These are phyloP conservation scores for Turritis glabra DNA, from an alignment of 345 rosid species.

Conservation along the genomic window DNA sequence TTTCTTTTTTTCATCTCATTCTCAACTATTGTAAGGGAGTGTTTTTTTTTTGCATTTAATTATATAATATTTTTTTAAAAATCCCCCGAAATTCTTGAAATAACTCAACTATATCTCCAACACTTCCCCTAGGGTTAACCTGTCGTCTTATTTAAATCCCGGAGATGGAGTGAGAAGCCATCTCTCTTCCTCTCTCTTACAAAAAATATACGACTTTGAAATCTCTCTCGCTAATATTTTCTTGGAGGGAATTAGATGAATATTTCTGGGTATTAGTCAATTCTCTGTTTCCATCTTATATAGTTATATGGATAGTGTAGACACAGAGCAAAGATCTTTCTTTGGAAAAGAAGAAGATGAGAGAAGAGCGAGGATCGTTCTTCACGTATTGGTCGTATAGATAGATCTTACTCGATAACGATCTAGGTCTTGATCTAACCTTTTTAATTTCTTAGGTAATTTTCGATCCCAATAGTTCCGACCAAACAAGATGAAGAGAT, in stretches of 20 bases:
- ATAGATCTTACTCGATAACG: constrained; percentile 17
- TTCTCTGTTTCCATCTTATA: constrained; percentile 8
- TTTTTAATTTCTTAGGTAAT: not conserved
- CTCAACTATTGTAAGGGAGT: too few species aligned
- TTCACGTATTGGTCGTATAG: constrained; percentile 11
- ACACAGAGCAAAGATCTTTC: constrained; percentile 15
- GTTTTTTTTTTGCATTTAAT: not conserved
- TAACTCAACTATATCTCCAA: constrained; percentile 19
- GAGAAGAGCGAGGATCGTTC: constrained; percentile 14
- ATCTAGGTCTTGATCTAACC: not conserved
- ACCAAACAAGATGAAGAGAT: constrained; percentile 72
- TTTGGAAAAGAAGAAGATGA: constrained; percentile 1
- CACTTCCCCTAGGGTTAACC: constrained; percentile 34
- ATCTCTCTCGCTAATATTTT: not conserved
- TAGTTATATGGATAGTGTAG: constrained; percentile 4
- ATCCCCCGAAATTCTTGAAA: constrained; percentile 3
- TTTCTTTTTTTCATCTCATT: too few species aligned
- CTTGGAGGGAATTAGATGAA: constrained; percentile 10
- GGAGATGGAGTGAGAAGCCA: constrained; percentile 26
- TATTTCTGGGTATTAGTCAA: not conserved
- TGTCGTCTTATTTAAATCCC: constrained; percentile 41
- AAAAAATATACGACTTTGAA: not conserved
- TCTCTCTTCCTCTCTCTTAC: constrained; percentile 20
- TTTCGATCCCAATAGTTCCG: constrained; percentile 5
- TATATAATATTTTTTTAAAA: not conserved